A percentile compares a stretch with the other conserved stretches of the same genome.
Evolutionary conservation across 2,329 filamentous ascomycete genomes (phyloP).

Genomic region (Alternaria viburni): DNA sequence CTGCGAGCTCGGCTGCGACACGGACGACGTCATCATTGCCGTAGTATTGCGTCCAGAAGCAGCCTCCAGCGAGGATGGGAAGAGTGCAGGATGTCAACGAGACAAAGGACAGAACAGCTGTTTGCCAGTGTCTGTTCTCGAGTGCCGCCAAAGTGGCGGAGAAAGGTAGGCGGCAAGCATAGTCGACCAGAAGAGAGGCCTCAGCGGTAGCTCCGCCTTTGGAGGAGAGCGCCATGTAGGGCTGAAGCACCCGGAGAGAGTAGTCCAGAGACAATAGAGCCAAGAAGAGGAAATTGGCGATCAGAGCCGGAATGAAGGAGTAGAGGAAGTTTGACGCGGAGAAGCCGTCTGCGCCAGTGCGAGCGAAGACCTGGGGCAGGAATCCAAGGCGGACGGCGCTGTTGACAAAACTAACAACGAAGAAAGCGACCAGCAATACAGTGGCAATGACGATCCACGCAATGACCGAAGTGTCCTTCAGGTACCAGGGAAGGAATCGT

Average conservation of each 20-base stretch:
- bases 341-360: constrained; percentile 68
- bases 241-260: constrained; percentile 69
- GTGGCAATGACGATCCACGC: constrained; percentile 61
- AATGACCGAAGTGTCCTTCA: constrained; percentile 71
- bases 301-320: constrained; percentile 72
- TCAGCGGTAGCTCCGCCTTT: constrained; percentile 67
- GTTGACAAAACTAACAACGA: constrained; percentile 80
- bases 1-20: constrained; percentile 74
- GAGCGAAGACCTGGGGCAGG: constrained; percentile 68
- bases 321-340: constrained; percentile 89
- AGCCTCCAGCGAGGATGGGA: constrained; percentile 71
- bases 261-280: constrained; percentile 71
- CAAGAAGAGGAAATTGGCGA: constrained; percentile 72
- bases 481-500: constrained; percentile 77
- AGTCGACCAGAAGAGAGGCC: constrained; percentile 71
- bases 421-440: constrained; percentile 56
- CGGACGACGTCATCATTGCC: constrained; percentile 39
- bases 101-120: constrained; percentile 67
- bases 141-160: constrained; percentile 64
- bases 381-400: constrained; percentile 73
- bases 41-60: constrained; percentile 76
- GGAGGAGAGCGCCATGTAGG: constrained; percentile 69
- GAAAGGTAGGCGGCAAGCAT: constrained; percentile 70
- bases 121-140: constrained; percentile 68
- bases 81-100: constrained; percentile 66